Evolutionary conservation across 2,329 filamentous ascomycete species (phyloP), one percentile per base, ranked within the genome.

Genomic region (Fusarium hostae): DNA sequence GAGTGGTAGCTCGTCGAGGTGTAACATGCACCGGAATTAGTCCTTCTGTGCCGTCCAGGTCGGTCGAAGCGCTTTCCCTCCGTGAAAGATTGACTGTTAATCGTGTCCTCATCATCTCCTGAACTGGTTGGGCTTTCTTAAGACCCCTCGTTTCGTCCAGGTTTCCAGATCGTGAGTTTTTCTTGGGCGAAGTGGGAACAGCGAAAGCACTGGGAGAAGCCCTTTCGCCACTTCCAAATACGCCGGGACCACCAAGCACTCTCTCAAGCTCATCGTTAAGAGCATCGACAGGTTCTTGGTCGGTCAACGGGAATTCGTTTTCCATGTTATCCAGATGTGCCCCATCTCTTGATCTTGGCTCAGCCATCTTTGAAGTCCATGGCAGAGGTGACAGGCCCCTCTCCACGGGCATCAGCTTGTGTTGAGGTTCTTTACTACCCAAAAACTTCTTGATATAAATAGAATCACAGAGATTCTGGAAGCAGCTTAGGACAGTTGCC

Each of bases 401-500:
- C 30, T 45, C 39, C 18, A 18, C n/a, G 12, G 16, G 52, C 30
- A 30, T 32, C n/a, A 40, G 18, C 37, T 62, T 55, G 61, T 43
- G 22, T 22, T 63, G 44, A 24, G 32, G 26, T 50, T 28, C 40
- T 28, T 32, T 50, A 6, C 20, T 47, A 24, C 24, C n/a, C 4
- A 26, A 41, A 12, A 20, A 15, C 8, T 64, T 41, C 32, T 61
- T 28, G 32, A 22, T 55, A 59, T 89, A 87, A 11, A 83, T 66
- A 9, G 79, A 77, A 34, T 77, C 72, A 26, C 85, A 86, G 22
- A 88, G 76, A 2, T 70, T 70, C 37, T 83, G 82, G 54, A 89
- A 89, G 22, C 83, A 78, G n/a, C 81, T 73, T 4, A 88, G 69
- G 0, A 89, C 47, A 4, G 58, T 52, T 4, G 78, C 51, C 68